These are phyloP conservation scores for Lentinula sp. DNA, from an alignment of 768 basidiomycete species.

Conservation along the genomic window DNA sequence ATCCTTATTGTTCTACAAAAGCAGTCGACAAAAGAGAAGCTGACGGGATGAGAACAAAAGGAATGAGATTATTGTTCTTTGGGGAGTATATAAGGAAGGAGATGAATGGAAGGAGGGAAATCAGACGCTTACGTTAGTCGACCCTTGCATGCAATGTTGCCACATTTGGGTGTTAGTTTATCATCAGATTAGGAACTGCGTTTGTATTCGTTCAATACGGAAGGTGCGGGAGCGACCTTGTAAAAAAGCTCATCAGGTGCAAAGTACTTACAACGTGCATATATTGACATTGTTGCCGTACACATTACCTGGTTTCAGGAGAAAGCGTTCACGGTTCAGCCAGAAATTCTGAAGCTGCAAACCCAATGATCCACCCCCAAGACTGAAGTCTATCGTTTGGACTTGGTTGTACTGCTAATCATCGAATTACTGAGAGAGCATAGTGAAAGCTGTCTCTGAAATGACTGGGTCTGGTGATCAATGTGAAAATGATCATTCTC, in stretches of 20 bases:
- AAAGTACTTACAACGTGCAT: not conserved
- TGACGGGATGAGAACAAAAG: slow-evolving; percentile 2
- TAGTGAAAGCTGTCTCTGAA: too few species aligned
- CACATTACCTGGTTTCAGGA: not conserved
- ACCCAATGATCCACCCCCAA: too few species aligned
- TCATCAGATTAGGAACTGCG: not conserved
- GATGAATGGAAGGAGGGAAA: not conserved
- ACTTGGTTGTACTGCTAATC: too few species aligned
- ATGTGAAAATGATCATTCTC: not conserved
- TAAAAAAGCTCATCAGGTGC: slow-evolving; percentile 1
- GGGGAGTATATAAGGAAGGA: slow-evolving; percentile 4
- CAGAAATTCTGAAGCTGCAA: too few species aligned
- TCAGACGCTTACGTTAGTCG: slow-evolving; percentile 1
- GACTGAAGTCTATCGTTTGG: too few species aligned
- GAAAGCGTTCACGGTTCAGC: too few species aligned
- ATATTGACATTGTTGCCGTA: not conserved
- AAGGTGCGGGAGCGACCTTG: slow-evolving; percentile 3
- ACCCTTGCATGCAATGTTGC: not conserved
- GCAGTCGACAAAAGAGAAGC: not conserved
- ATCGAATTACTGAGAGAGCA: too few species aligned
- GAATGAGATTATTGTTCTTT: slow-evolving; percentile 1
- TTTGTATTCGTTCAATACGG: not conserved
- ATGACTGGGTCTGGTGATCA: not conserved
- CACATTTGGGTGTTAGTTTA: not conserved
- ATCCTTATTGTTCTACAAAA: slow-evolving; percentile 4